phyloP scores from a whole-genome alignment of 495 filamentous ascomycete genomes.

The Sporormia fimetaria region DNA sequence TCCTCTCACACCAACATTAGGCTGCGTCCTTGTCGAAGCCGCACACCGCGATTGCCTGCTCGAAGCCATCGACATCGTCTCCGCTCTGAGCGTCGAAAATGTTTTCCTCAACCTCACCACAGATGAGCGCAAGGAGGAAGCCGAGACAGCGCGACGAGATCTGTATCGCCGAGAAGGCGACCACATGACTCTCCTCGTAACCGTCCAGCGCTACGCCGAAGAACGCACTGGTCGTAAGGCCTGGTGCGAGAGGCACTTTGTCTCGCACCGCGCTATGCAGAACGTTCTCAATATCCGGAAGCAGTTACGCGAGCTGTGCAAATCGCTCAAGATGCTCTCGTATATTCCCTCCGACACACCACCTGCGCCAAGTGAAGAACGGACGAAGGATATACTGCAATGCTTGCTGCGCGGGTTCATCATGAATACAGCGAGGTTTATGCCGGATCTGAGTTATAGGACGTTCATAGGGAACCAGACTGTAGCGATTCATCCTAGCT shows the following conservation, averaged over 20 bases:
- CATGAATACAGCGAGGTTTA: constrained; percentile 69
- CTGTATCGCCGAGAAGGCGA: constrained; percentile 78
- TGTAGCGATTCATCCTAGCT: constrained; percentile 82
- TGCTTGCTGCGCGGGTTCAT: constrained; percentile 75
- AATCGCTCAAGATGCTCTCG: constrained; percentile 38
- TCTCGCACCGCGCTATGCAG: constrained; percentile 76
- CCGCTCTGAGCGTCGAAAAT: constrained; percentile 77
- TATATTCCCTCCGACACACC: not conserved
- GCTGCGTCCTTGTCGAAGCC: constrained; percentile 72
- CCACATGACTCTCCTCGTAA: constrained; percentile 71
- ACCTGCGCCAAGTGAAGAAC: constrained; percentile 37
- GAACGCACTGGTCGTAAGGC: constrained; percentile 60
- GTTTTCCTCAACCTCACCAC: constrained; percentile 71
- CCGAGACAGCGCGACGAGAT: constrained; percentile 58
- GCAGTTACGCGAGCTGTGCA: constrained; percentile 62
- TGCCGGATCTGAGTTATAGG: constrained; percentile 73
- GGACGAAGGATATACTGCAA: constrained; percentile 51
- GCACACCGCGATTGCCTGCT: constrained; percentile 58
- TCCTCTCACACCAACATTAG: constrained; percentile 71
- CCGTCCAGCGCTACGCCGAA: constrained; percentile 68
- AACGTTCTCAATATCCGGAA: constrained; percentile 71
- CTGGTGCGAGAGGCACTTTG: constrained; percentile 68
- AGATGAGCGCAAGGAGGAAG: constrained; percentile 71
- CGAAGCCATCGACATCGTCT: constrained; percentile 85
- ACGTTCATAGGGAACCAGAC: constrained; percentile 74